Base-by-base conservation (phyloP, 805 yeast genomes). In the Ogataea glucozyma region DNA sequence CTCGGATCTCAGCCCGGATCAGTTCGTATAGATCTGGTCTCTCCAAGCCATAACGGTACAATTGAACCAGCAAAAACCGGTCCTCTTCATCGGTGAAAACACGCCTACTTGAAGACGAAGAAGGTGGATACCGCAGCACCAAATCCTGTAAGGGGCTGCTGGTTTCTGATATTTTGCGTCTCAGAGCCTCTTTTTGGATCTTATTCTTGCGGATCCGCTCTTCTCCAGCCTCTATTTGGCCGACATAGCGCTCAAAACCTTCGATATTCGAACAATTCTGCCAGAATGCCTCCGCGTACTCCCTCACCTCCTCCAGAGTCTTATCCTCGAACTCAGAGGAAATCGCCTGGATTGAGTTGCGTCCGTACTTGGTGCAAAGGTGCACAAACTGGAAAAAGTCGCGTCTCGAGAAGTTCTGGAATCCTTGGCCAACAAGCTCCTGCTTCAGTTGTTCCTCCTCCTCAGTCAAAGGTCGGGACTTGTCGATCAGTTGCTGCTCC, bases 41-140 rank as follows among this genome's bases (percentile, higher is more conserved):
- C 52, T 88, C 96, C 24, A 90, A 63, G 0, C 99, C 99, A 58
- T 78, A 79, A 47, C 84, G 73, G 67, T 85, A 83, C 58, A 88
- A 67, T 69, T 86, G 90, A 12, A 89, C 78, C 44, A 93, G 67
- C 53, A 93, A 66, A 62, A 86, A 93, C 54, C 97, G 72, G 64
- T 93, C 99, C 61, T 93, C 97, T 48, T 86, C 96, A 38, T 87
- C 95, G 22, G 87, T 79, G 64, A 80, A 93, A 2, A 84, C 76
- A 56, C 83, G 79, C 59, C 80, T 78, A 27, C 76, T 70, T 7
- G 85, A 71, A 4, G 51, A 45, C 11, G 54, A 40, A 6, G 93
- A 40, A 6, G 93, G 88, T 3, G 95, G 95, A 49, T 73, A 76
- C 49, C 79, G 79, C 44, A 91, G 72, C 14, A 65, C 72, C 51